Percentiles rank a stretch among this genome's conserved stretches.
phyloP scores from a whole-genome alignment of 345 rosid species.

The Limnanthes douglasii region DNA sequence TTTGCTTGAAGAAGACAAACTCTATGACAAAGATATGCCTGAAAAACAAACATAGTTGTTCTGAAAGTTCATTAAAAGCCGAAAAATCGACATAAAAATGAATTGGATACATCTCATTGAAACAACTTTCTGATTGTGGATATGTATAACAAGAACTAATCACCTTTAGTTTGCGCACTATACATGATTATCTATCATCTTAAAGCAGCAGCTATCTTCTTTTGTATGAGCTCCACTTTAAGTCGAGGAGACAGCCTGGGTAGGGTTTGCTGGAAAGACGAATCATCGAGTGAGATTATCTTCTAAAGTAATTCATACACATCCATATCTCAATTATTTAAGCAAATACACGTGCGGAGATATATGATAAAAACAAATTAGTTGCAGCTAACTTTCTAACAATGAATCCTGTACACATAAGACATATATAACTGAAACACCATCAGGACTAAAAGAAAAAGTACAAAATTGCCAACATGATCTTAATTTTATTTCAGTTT shows the following conservation, averaged over 20 bases:
- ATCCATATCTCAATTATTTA: neutral
- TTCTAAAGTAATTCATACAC: constrained; percentile 4
- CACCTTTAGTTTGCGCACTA: neutral
- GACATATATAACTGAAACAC: too few species aligned
- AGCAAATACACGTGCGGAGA: too few species aligned
- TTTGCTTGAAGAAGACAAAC: constrained; percentile 8
- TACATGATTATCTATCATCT: constrained; percentile 15
- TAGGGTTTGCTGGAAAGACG: constrained; percentile 32
- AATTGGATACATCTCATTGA: neutral
- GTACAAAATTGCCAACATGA: too few species aligned
- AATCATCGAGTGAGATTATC: neutral
- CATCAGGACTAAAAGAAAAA: too few species aligned
- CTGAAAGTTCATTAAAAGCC: constrained; percentile 1
- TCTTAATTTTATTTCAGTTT: too few species aligned
- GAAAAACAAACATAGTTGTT: too few species aligned
- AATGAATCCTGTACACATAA: too few species aligned
- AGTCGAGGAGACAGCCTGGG: constrained; percentile 62
- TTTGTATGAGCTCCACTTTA: constrained; percentile 53
- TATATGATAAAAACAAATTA: too few species aligned
- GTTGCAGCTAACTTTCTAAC: too few species aligned
- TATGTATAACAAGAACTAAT: neutral
- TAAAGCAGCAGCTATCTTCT: constrained; percentile 63
- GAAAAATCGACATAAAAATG: constrained; percentile 1
- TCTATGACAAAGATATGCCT: neutral
- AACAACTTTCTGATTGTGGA: neutral